Evolutionary conservation across 306 rosid genomes (phyloP), one percentile per base, ranked within the genome.

Genomic region (Luffa acutangula): DNA sequence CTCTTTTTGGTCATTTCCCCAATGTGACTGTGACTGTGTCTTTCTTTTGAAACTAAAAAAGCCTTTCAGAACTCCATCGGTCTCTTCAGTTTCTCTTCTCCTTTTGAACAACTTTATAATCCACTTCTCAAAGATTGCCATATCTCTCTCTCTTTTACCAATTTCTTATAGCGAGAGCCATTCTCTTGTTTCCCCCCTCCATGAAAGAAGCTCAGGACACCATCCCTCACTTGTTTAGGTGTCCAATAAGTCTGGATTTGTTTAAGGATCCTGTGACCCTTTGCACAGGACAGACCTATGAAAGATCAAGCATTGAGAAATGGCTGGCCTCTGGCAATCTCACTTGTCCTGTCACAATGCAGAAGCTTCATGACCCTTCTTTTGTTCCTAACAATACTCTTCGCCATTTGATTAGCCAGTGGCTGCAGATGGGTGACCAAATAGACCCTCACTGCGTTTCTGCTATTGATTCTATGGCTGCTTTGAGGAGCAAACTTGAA

Each of bases 321-420:
- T 93, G 98, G 98, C 20, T 93, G 9, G 81, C 92, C 63, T 79
- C 87, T 0, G 98, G 98, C 7, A 91, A 93, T 69, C 90, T 91
- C 86, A 91, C 93, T 6, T 93, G 98, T 63, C 98, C 98, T 48
- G 93, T 93, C 79, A 93, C 98, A 88, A 93, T 91, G 98, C 93
- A 91, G 90, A 88, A 82, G 80, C 98, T 93, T 13, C 92, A 88
- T 11, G 96, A 93, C 78, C 85, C 83, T 11, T 84, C 94, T 80
- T 74, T 89, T 59, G 96, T 93, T 81, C 98, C 98, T 1, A 93
- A 93, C 78, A 90, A 89, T 87, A 89, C 96, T 56, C 90, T 93
- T 52, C 93, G 91, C 53, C 93, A 91, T 82, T 86, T 93, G 84
- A 91, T 93, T 18, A 60, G 82, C 36, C 92, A 84, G 49, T 93